Conservation (phyloP, 371 early-diverging fungal genomes). For the Saksenaea oblongispora region DNA sequence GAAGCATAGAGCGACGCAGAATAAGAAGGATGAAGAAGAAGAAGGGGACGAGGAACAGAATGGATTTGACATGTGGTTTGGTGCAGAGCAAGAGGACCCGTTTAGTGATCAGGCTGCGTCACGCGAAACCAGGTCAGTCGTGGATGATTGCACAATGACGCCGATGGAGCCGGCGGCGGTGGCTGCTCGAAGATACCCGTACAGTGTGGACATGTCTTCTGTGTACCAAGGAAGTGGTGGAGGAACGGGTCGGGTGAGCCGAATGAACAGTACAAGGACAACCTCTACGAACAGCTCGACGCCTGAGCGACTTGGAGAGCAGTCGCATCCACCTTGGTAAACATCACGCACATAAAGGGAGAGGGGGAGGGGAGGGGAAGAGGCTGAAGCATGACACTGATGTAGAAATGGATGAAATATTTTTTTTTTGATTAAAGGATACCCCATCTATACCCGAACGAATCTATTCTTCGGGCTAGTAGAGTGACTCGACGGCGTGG, state of each 20-base stretch:
- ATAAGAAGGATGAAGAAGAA: conserved; percentile 4
- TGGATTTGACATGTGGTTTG: conserved; percentile 37
- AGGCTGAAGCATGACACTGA: background rate
- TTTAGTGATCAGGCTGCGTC: conserved; percentile 9
- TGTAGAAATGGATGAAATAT: background rate
- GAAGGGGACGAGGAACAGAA: conserved; percentile 7
- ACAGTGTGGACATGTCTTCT: background rate
- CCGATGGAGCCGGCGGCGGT: background rate
- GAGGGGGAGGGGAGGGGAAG: too few relatives aligned
- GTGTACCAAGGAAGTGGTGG: background rate
- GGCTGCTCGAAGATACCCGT: conserved; percentile 4
- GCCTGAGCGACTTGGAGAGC: conserved; percentile 25
- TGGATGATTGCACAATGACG: conserved; percentile 3
- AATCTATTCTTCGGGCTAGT: conserved; percentile 64
- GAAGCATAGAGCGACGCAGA: conserved; percentile 18
- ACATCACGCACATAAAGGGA: background rate
- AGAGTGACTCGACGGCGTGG: conserved; percentile 63
- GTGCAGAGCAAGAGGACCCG: conserved; percentile 13
- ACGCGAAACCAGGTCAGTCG: background rate
- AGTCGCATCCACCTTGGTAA: conserved; percentile 41
- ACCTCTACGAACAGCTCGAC: conserved; percentile 12
- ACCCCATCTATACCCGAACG: conserved; percentile 58
- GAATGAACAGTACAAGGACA: conserved; percentile 1
- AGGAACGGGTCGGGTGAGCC: background rate
- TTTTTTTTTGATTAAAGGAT: conserved; percentile 22